phyloP scores from a whole-genome alignment of 441 rosid genomes.

The Erysimum cheiri region DNA sequence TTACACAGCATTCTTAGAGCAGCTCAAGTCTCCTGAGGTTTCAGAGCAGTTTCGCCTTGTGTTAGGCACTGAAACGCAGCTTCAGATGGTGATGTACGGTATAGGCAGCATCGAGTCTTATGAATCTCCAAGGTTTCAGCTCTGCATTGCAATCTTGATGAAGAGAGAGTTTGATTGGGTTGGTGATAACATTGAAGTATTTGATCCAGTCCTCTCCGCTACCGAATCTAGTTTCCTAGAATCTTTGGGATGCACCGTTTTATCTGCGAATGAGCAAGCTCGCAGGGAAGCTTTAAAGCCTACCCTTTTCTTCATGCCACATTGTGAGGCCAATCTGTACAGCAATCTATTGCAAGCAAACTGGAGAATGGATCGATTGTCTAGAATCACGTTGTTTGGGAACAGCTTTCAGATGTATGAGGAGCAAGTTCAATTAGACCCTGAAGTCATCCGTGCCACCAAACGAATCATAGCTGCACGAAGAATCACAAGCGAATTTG shows the following conservation, averaged over 20 bases:
- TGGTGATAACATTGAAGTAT: constrained; percentile 65
- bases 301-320: constrained; percentile 85
- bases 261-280: constrained; percentile 75
- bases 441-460: constrained; percentile 46
- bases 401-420: constrained; percentile 73
- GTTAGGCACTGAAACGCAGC: constrained; percentile 56
- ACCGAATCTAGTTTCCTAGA: constrained; percentile 66
- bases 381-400: constrained; percentile 59
- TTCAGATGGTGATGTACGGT: constrained; percentile 79
- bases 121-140: constrained; percentile 78
- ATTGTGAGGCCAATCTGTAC: constrained; percentile 79
- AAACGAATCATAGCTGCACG: constrained; percentile 52
- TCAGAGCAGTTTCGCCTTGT: constrained; percentile 49
- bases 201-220: constrained; percentile 78
- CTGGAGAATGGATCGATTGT: constrained; percentile 56
- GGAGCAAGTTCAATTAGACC: constrained; percentile 44
- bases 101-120: constrained; percentile 84
- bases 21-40: constrained; percentile 59
- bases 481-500: constrained; percentile 54
- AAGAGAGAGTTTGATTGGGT: constrained; percentile 73
- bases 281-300: constrained; percentile 60
- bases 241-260: constrained; percentile 68
- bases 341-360: constrained; percentile 70
- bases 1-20: constrained; percentile 56
- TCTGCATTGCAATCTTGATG: constrained; percentile 73